Conservation (phyloP, 139 green algal genomes). For the Closterium sp. region DNA sequence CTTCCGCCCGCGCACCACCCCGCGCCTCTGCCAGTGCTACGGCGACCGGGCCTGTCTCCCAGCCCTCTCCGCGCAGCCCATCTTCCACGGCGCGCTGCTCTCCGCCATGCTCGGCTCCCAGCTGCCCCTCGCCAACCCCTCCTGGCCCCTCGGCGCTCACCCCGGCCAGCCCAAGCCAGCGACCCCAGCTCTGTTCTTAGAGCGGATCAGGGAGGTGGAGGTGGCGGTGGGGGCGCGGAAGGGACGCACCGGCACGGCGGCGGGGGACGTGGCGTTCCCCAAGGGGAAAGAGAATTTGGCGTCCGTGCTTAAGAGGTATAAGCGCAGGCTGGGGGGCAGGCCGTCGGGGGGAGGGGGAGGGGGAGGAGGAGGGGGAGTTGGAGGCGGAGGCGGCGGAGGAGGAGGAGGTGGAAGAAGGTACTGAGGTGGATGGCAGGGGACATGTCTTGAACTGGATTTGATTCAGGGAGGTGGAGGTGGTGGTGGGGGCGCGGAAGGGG, state of each 20-base stretch:
- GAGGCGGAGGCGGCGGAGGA: not conserved
- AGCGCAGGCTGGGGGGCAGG: constrained; percentile 45
- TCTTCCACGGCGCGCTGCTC: not conserved
- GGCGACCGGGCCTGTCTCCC: constrained; percentile 9
- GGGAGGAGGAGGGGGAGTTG: not conserved
- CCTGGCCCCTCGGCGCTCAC: not conserved
- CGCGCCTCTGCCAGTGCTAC: constrained; percentile 22
- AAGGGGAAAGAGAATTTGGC: constrained; percentile 70
- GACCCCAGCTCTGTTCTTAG: constrained; percentile 27
- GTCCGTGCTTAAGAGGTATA: constrained; percentile 66
- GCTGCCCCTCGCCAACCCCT: not conserved
- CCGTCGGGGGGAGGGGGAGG: not conserved
- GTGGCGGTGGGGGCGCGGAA: constrained; percentile 22
- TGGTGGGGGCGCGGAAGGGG: constrained; percentile 35
- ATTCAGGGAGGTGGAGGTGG: constrained; percentile 50
- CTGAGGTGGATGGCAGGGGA: not conserved
- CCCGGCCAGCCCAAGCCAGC: not conserved
- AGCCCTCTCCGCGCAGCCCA: not conserved
- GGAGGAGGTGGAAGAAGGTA: not conserved
- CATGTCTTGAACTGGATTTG: not conserved
- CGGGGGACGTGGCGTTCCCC: constrained; percentile 62
- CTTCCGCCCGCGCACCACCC: not conserved
- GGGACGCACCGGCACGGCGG: constrained; percentile 51
- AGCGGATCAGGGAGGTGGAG: constrained; percentile 52
- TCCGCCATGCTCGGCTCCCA: not conserved